Evolutionary conservation across 2,329 filamentous ascomycete genomes (phyloP).

Genomic region (Cladobotryum protrusum): DNA sequence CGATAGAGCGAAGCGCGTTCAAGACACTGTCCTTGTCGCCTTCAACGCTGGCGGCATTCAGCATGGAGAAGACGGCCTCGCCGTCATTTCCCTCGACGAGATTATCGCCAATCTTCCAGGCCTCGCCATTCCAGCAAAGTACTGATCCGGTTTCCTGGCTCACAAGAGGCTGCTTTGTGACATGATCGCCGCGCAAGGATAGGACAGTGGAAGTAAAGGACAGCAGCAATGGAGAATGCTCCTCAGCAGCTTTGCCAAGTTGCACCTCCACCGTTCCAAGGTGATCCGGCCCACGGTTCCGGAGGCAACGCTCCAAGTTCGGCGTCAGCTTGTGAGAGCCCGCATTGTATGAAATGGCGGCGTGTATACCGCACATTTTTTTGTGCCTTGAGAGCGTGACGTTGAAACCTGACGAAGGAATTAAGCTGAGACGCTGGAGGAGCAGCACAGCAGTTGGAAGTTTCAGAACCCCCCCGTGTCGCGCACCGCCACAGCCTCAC

Average conservation of each 20-base stretch:
- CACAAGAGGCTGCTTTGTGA: conserved; percentile 68
- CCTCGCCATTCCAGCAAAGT: conserved; percentile 97
- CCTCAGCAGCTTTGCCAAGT: conserved; percentile 18
- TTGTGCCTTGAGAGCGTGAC: neutral
- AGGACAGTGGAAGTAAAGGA: conserved; percentile 79
- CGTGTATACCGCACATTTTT: conserved; percentile 57
- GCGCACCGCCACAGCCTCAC: too few relatives aligned
- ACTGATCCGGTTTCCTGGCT: conserved; percentile 52
- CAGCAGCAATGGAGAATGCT: conserved; percentile 38
- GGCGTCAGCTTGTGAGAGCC: conserved; percentile 21
- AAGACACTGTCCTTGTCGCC: conserved; percentile 32
- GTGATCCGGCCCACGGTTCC: conserved; percentile 56
- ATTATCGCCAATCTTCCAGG: conserved; percentile 65
- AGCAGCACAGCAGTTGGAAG: too few relatives aligned
- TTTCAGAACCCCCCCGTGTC: too few relatives aligned
- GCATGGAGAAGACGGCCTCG: conserved; percentile 55
- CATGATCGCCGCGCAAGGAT: conserved; percentile 70
- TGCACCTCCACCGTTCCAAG: conserved; percentile 36
- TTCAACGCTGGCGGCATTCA: conserved; percentile 40
- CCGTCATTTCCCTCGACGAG: conserved; percentile 73
- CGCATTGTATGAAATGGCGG: conserved; percentile 35
- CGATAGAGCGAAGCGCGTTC: conserved; percentile 52
- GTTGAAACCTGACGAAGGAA: neutral
- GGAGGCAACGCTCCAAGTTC: conserved; percentile 40
- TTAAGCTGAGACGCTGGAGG: neutral